Conservation (phyloP, 2,329 filamentous ascomycete species). For the Penicillium sp. region DNA sequence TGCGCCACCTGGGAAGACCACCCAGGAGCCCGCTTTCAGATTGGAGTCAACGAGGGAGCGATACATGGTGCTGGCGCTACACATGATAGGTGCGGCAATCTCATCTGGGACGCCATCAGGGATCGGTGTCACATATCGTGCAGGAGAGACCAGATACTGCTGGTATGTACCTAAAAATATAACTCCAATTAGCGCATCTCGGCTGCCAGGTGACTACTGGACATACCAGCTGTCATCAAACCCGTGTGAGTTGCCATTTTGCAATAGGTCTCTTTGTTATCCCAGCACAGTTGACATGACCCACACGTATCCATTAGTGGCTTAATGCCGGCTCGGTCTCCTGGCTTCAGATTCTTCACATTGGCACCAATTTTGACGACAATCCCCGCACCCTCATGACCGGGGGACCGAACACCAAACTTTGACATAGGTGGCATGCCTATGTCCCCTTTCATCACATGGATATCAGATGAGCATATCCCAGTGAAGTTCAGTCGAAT, state of each 20-base stretch:
- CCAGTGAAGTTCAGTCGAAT: slow-evolving; percentile 60
- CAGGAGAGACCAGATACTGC: slow-evolving; percentile 59
- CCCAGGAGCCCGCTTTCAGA: slow-evolving; percentile 54
- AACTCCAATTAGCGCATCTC: not conserved
- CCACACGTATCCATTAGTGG: slow-evolving; percentile 54
- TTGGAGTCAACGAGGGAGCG: slow-evolving; percentile 54
- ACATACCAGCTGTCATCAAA: slow-evolving; percentile 44
- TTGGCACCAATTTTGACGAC: slow-evolving; percentile 57
- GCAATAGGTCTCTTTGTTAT: slow-evolving; percentile 54
- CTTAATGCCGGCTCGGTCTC: slow-evolving; percentile 55
- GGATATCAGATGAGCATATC: slow-evolving; percentile 58
- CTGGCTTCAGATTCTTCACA: slow-evolving; percentile 54
- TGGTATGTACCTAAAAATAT: slow-evolving; percentile 52
- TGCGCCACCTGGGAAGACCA: slow-evolving; percentile 44
- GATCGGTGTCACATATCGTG: slow-evolving; percentile 55
- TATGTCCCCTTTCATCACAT: slow-evolving; percentile 59
- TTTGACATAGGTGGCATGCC: slow-evolving; percentile 47
- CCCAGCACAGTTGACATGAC: slow-evolving; percentile 52
- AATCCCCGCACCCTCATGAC: slow-evolving; percentile 59
- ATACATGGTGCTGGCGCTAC: slow-evolving; percentile 59
- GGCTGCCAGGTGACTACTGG: not conserved
- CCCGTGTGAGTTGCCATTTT: slow-evolving; percentile 32
- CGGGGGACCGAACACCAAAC: slow-evolving; percentile 48
- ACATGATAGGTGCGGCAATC: slow-evolving; percentile 61
- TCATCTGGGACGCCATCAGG: slow-evolving; percentile 57